These are phyloP conservation scores for Rosa hybrid DNA, from an alignment of 331 rosid species.

Conservation along the genomic window DNA sequence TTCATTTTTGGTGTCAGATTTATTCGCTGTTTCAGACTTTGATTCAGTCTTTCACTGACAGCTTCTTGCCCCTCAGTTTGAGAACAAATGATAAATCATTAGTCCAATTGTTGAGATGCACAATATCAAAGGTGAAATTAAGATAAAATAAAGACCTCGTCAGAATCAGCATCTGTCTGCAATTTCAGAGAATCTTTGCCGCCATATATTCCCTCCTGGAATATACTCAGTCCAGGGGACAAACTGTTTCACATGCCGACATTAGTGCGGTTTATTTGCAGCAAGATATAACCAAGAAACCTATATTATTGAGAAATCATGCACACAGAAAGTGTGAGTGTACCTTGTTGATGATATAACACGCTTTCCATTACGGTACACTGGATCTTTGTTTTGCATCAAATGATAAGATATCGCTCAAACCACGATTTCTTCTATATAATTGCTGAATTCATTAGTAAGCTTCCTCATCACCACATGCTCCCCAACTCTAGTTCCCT, in stretches of 20 bases:
- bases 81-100: conserved; percentile 5
- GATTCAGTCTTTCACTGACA: conserved; percentile 51
- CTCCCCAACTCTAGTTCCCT: too few species aligned
- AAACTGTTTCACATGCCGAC: conserved; percentile 63
- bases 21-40: conserved; percentile 40
- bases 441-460: conserved; percentile 27
- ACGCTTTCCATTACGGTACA: conserved; percentile 90
- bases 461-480: too few species aligned
- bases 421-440: conserved; percentile 77
- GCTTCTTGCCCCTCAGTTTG: conserved; percentile 46
- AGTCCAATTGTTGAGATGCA: conserved; percentile 13
- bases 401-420: conserved; percentile 80
- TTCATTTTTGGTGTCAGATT: conserved; percentile 63
- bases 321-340: conserved; percentile 3
- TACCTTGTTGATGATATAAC: conserved; percentile 85
- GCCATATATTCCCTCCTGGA: conserved; percentile 67
- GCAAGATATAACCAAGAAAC: not conserved
- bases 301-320: conserved; percentile 14
- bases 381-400: conserved; percentile 63
- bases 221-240: conserved; percentile 79
- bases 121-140: conserved; percentile 3
- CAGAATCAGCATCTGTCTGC: conserved; percentile 40
- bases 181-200: conserved; percentile 61
- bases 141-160: conserved; percentile 48
- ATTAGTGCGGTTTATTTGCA: not conserved